Conservation (phyloP, 768 basidiomycete species). For the Tylopilus plumbeoviolaceoides region DNA sequence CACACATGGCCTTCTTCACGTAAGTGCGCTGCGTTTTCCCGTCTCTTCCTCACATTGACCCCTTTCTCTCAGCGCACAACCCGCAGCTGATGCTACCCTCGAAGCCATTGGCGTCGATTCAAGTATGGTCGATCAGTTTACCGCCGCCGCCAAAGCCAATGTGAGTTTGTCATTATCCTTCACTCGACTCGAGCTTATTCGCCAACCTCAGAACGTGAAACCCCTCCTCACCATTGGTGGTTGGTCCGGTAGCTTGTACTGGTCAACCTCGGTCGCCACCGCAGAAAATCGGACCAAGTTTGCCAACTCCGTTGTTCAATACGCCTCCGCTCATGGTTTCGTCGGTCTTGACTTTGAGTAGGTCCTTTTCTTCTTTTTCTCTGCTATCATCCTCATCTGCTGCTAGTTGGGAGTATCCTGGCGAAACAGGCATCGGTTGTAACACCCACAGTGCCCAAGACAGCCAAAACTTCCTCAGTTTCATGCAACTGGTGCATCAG, state of each 20-base stretch:
- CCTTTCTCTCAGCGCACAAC: conserved; percentile 18
- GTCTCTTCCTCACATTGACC: neutral
- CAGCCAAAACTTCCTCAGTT: conserved; percentile 72
- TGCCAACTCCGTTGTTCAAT: conserved; percentile 46
- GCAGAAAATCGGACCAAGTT: conserved; percentile 54
- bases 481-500: conserved; percentile 67
- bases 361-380: conserved; percentile 17
- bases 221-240: conserved; percentile 63
- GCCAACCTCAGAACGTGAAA: conserved; percentile 42
- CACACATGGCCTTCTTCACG: conserved; percentile 64
- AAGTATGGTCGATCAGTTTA: conserved; percentile 15
- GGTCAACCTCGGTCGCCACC: conserved; percentile 55
- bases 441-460: conserved; percentile 63
- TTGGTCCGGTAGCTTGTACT: conserved; percentile 62
- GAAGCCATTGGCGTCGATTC: conserved; percentile 8
- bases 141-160: conserved; percentile 24
- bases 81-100: conserved; percentile 12
- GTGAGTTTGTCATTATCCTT: conserved; percentile 7
- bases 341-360: conserved; percentile 71
- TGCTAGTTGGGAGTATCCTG: conserved; percentile 86
- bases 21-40: neutral
- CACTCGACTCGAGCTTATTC: neutral
- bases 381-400: neutral
- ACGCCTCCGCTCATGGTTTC: conserved; percentile 47
- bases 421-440: conserved; percentile 59